Evolutionary conservation across 495 filamentous ascomycete species (phyloP).

Genomic region (Amniculicola lignicola): DNA sequence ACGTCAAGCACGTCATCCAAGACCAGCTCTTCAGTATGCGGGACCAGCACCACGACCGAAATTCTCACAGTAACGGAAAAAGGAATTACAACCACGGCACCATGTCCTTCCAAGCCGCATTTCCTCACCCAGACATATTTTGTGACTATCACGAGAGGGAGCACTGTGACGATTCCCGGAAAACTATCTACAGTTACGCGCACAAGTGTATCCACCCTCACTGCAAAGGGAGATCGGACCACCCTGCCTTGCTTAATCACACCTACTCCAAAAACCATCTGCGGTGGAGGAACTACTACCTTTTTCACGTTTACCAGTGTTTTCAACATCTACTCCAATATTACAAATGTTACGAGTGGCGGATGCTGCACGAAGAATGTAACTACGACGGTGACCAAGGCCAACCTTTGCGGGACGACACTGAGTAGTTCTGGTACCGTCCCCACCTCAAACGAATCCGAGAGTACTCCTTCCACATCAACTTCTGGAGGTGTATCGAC

Average conservation of each 20-base stretch:
- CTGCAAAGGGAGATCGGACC: background rate
- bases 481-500: background rate
- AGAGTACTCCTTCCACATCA: background rate
- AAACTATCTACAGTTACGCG: too few relatives aligned
- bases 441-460: background rate
- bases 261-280: background rate
- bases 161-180: too few relatives aligned
- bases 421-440: background rate
- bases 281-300: background rate
- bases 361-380: constrained; percentile 4
- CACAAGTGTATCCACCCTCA: background rate
- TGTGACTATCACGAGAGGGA: too few relatives aligned
- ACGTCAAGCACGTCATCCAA: too few relatives aligned
- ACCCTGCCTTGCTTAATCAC: constrained; percentile 1
- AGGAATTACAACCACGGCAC: too few relatives aligned
- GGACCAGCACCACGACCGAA: too few relatives aligned
- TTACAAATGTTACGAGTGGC: background rate
- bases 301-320: constrained; percentile 1
- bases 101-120: too few relatives aligned
- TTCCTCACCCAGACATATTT: too few relatives aligned
- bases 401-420: background rate
- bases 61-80: too few relatives aligned
- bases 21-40: too few relatives aligned
- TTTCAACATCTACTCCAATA: constrained; percentile 4
- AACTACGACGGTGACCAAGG: background rate